phyloP scores from a whole-genome alignment of 768 basidiomycete genomes.

The Hygrophorus pudorinus region DNA sequence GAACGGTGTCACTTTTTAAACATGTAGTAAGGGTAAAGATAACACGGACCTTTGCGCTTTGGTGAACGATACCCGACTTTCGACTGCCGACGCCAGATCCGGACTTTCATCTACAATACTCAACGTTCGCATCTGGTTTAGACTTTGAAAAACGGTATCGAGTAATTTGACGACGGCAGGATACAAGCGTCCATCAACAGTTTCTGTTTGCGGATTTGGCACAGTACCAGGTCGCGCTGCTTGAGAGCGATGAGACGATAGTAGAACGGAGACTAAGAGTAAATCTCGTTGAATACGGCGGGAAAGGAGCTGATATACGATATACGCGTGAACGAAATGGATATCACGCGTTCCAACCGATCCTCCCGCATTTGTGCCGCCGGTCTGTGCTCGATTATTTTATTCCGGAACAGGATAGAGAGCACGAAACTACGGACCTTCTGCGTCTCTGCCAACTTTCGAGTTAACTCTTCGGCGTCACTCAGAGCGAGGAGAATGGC shows the following conservation, averaged over 20 bases:
- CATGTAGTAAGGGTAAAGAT: background rate
- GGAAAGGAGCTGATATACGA: conserved; percentile 80
- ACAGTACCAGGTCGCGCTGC: conserved; percentile 11
- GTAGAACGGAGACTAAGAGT: conserved; percentile 59
- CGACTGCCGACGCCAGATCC: conserved; percentile 69
- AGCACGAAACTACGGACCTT: conserved; percentile 38
- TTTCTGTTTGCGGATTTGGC: conserved; percentile 24
- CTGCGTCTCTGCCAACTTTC: conserved; percentile 75
- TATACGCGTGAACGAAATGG: conserved; percentile 78
- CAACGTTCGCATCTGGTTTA: conserved; percentile 75
- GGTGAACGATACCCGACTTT: conserved; percentile 64
- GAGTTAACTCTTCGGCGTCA: conserved; percentile 81
- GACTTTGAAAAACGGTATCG: conserved; percentile 76
- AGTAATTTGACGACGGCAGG: conserved; percentile 84
- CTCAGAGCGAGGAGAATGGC: conserved; percentile 74
- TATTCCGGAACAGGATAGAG: conserved; percentile 2
- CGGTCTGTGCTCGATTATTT: conserved; percentile 19
- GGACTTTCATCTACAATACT: conserved; percentile 84
- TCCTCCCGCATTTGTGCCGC: conserved; percentile 25
- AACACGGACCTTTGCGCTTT: conserved; percentile 57
- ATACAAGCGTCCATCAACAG: conserved; percentile 64
- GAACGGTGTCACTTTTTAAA: background rate
- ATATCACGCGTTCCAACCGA: conserved; percentile 54
- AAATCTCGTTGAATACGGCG: conserved; percentile 85
- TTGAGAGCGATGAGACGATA: conserved; percentile 32